Evolutionary conservation across 2,329 filamentous ascomycete species (phyloP).

Genomic region (Trichophaea hybrida): DNA sequence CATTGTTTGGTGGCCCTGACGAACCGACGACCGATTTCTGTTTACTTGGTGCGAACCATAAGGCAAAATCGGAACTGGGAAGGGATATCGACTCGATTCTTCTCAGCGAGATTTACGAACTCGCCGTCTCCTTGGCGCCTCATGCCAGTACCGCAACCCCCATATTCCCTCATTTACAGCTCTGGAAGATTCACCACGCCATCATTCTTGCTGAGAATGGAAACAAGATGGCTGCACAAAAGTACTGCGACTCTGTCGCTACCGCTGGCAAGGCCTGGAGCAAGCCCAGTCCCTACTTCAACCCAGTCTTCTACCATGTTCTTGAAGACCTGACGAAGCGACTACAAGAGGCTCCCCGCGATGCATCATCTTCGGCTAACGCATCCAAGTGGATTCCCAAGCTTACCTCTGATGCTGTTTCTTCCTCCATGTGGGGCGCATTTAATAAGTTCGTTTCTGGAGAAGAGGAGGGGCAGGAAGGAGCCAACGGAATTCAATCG

Average conservation of each 20-base stretch:
- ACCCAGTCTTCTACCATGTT: conserved; percentile 54
- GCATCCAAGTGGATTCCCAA: conserved; percentile 62
- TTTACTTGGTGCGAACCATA: conserved; percentile 72
- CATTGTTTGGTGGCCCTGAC: conserved; percentile 68
- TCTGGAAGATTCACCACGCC: conserved; percentile 85
- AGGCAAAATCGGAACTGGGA: conserved; percentile 54
- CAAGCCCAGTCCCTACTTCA: conserved; percentile 73
- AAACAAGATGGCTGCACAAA: conserved; percentile 63
- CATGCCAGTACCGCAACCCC: conserved; percentile 34
- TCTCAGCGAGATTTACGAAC: conserved; percentile 93
- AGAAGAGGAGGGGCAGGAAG: conserved; percentile 54
- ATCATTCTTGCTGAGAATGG: conserved; percentile 72
- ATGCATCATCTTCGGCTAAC: conserved; percentile 54
- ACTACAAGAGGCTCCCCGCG: conserved; percentile 71
- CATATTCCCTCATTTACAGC: conserved; percentile 65
- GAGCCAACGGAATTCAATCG: conserved; percentile 36
- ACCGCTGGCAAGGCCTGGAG: conserved; percentile 65
- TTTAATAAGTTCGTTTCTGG: conserved; percentile 96
- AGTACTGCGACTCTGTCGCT: conserved; percentile 79
- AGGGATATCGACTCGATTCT: conserved; percentile 76
- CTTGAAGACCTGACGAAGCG: conserved; percentile 75
- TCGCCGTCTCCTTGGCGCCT: conserved; percentile 56
- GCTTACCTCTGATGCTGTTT: conserved; percentile 90
- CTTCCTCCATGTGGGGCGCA: conserved; percentile 73
- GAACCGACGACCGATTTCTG: conserved; percentile 67